A percentile compares a stretch with the other conserved stretches of the same genome.
phyloP scores from a whole-genome alignment of 148 eudicot genomes.

The Diospyros lotus region DNA sequence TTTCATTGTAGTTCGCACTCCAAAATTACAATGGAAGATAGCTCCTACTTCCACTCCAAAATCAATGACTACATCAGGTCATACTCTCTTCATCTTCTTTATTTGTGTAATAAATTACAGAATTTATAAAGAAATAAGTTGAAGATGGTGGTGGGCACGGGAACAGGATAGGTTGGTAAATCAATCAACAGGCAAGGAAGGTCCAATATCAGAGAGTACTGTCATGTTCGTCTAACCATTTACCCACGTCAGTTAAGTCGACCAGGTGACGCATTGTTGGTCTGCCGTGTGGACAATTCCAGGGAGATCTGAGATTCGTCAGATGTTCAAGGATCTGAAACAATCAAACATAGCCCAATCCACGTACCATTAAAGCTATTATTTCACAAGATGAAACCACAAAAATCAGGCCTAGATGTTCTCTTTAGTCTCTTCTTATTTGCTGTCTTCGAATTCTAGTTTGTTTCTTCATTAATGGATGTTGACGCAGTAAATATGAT shows the following conservation, averaged over 20 bases:
- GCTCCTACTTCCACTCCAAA: background rate
- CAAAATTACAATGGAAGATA: background rate
- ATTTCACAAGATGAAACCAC: background rate
- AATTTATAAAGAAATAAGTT: constrained; percentile 12
- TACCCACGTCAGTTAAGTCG: constrained; percentile 41
- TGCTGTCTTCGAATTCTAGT: too few relatives aligned
- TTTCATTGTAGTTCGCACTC: too few relatives aligned
- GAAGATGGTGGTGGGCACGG: background rate
- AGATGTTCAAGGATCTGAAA: constrained; percentile 80
- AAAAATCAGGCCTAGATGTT: too few relatives aligned
- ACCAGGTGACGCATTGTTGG: constrained; percentile 99
- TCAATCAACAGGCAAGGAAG: background rate
- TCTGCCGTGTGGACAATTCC: constrained; percentile 99
- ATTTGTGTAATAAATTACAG: background rate
- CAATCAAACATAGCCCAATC: background rate
- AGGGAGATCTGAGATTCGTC: constrained; percentile 80
- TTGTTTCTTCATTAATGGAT: too few relatives aligned
- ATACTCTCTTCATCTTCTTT: too few relatives aligned
- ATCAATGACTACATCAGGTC: background rate
- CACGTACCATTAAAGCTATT: too few relatives aligned
- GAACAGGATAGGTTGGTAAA: background rate
- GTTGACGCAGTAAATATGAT: too few relatives aligned
- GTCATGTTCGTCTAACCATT: constrained; percentile 19
- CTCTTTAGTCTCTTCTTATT: too few relatives aligned
- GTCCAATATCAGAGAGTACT: constrained; percentile 7